A percentile compares a stretch with the other conserved stretches of the same genome.
These are phyloP conservation scores for Dictyostelium firmibasis DNA, from an alignment of 78 protist species.

Conservation along the genomic window DNA sequence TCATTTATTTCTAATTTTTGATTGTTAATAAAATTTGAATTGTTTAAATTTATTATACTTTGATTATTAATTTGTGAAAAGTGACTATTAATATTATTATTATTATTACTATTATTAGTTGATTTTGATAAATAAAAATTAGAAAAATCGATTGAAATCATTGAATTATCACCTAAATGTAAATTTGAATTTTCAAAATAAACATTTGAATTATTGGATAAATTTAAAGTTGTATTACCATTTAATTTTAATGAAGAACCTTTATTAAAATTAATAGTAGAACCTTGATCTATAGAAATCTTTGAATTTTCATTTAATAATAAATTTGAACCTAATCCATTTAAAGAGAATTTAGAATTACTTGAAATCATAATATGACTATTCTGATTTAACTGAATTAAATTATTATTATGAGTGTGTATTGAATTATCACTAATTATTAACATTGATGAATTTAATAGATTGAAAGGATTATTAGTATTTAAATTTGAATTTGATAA, in stretches of 20 bases:
- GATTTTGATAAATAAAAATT: neutral
- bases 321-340: neutral
- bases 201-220: neutral
- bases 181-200: neutral
- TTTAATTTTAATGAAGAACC: neutral
- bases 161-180: neutral
- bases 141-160: neutral
- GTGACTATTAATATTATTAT: neutral
- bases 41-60: neutral
- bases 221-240: neutral
- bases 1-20: neutral
- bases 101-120: neutral
- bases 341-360: neutral
- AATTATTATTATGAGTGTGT: neutral
- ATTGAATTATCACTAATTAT: neutral
- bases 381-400: neutral
- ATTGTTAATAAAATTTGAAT: neutral
- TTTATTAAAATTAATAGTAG: neutral
- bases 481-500: neutral
- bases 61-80: neutral
- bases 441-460: neutral
- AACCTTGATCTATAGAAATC: neutral
- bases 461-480: neutral
- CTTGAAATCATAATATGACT: neutral
- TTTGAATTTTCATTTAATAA: neutral